Base-by-base conservation (phyloP, 345 rosid species). In the Populus tremula region DNA sequence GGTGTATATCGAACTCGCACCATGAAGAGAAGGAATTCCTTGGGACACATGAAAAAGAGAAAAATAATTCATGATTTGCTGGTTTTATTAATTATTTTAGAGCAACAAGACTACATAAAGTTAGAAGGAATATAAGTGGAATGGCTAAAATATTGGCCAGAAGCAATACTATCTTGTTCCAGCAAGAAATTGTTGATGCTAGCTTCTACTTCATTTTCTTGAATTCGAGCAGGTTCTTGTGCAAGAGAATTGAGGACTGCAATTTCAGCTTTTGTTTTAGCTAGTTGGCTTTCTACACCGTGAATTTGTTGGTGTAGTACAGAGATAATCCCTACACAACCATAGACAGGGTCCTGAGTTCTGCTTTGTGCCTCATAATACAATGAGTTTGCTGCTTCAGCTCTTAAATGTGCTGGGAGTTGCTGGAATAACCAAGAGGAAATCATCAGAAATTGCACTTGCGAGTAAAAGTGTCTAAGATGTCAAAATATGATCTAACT, bases 331-430 rank as follows among this genome's bases (percentile, higher is more conserved):
- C 89, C 89, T 39, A 83, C 93, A 45, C 89, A 90, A 2, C 97
- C 96, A 67, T 91, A 89, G 16, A 91, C 86, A 17, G 91, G 91
- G 43, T 91, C 89, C 74, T 82, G 78, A 41, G 84, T 79, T 78
- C 93, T 84, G 77, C 89, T 84, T 36, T 75, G 75, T 29, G 98
- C 93, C 82, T 90, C 96, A 45, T 87, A 88, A 45, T 77, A 83
- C 54, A 91, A 73, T 12, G 90, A 82, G 21, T 90, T 86, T 17
- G 87, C 92, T 23, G 93, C 89, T 77, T 78, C 80, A 18, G 67
- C 87, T 74, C 93, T 81, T 50, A 78, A 54, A 29, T 85, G 39
- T 17, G 54, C 78, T 12, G 91, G 91, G 7, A 89, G 79, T 87
- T 84, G 88, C 94, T 89, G 82, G 27, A 21, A 23, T 59, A 9